These are phyloP conservation scores for Gynostemma pentaphyllum DNA, from an alignment of 306 rosid species.

Conservation along the genomic window DNA sequence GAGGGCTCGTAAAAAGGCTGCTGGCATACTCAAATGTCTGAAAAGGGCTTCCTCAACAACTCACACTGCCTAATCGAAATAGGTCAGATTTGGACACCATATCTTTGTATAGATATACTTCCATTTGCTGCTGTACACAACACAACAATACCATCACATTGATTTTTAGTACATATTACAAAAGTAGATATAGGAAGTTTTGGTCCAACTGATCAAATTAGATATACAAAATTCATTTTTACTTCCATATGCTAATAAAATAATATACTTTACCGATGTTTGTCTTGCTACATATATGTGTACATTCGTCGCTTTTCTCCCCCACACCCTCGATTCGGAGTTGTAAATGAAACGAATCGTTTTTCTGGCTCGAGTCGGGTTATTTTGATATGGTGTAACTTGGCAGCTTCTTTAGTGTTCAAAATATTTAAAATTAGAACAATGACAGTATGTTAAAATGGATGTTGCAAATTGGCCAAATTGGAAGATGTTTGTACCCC, in stretches of 20 bases:
- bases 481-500: no score
- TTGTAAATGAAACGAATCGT: no score
- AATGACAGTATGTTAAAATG: no score
- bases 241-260: neutral
- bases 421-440: no score
- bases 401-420: no score
- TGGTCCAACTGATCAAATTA: neutral
- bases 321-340: no score
- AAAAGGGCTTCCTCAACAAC: constrained; percentile 24
- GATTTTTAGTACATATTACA: neutral
- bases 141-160: no score
- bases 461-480: no score
- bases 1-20: constrained; percentile 71
- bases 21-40: constrained; percentile 49
- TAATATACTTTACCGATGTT: neutral
- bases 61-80: constrained; percentile 52
- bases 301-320: no score
- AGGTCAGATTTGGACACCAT: constrained; percentile 5
- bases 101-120: neutral
- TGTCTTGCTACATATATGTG: no score
- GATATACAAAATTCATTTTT: neutral
- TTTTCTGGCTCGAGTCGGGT: no score
- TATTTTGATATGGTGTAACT: no score
- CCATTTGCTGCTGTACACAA: neutral
- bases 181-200: neutral